Evolutionary conservation across 257 asterid species (phyloP).

Genomic region (Przewalskia tangutica): DNA sequence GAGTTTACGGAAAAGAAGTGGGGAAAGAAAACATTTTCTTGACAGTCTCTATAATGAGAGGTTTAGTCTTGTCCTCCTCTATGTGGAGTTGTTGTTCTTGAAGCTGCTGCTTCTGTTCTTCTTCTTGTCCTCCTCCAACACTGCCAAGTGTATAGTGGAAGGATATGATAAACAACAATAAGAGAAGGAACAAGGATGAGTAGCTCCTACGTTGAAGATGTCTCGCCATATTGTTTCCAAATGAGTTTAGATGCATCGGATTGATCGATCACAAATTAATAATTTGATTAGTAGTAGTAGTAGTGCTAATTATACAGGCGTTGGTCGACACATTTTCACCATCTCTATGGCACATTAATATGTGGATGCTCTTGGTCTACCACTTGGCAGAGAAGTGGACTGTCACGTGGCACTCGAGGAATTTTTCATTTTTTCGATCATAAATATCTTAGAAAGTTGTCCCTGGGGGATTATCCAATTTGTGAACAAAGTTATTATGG

Average conservation of each 20-base stretch:
- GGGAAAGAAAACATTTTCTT: conserved; percentile 18
- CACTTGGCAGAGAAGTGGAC: background rate
- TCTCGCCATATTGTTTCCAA: background rate
- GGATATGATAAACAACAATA: background rate
- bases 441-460: background rate
- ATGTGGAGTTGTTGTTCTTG: background rate
- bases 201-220: background rate
- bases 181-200: background rate
- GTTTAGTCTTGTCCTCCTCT: background rate
- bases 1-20: conserved; percentile 2
- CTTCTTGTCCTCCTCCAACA: background rate
- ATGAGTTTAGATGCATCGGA: background rate
- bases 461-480: background rate
- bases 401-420: background rate
- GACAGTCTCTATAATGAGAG: conserved; percentile 17
- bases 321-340: background rate
- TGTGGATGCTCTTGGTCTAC: background rate
- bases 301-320: background rate
- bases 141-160: background rate
- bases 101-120: background rate
- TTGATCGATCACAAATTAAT: background rate
- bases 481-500: background rate
- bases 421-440: background rate
- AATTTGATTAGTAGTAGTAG: background rate
- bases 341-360: background rate